A percentile compares a stretch with the other conserved stretches of the same genome.
Conservation (phyloP, 306 rosid genomes). For the Pterocarpus santalinus region DNA sequence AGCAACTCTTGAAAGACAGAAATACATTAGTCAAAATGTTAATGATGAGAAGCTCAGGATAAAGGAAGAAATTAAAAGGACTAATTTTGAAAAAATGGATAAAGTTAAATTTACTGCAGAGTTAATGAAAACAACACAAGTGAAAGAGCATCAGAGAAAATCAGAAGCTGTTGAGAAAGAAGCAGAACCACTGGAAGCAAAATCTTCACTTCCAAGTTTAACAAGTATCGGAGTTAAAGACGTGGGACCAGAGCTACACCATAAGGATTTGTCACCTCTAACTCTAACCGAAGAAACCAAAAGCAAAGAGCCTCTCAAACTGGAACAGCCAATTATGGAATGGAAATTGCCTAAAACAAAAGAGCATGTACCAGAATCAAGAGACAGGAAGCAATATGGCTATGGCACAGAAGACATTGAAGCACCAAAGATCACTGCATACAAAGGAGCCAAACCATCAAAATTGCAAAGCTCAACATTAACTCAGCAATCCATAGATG, state of each 20-base stretch:
- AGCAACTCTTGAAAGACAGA: constrained; percentile 23
- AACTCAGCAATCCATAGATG: constrained; percentile 16
- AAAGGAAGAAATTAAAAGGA: neutral
- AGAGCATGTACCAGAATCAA: constrained; percentile 10
- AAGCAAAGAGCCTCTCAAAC: constrained; percentile 31
- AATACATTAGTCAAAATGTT: constrained; percentile 16
- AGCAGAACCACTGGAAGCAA: constrained; percentile 15
- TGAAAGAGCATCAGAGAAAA: constrained; percentile 19
- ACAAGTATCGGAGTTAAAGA: constrained; percentile 8
- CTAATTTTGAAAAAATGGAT: constrained; percentile 18
- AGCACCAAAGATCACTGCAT: neutral
- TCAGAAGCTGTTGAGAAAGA: constrained; percentile 22
- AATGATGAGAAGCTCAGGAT: constrained; percentile 30
- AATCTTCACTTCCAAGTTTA: constrained; percentile 14
- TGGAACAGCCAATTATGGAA: neutral
- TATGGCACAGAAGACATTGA: constrained; percentile 4
- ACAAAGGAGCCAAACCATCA: constrained; percentile 7
- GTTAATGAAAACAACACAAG: constrained; percentile 20
- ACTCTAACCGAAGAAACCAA: neutral
- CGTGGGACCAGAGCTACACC: neutral
- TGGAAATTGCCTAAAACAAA: constrained; percentile 9
- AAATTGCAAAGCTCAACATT: neutral
- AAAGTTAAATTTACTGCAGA: constrained; percentile 7
- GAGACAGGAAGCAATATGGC: constrained; percentile 4
- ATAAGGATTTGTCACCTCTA: constrained; percentile 32